These are phyloP conservation scores for Eimeria praecox DNA, from an alignment of 169 alveolate species.

Conservation along the genomic window DNA sequence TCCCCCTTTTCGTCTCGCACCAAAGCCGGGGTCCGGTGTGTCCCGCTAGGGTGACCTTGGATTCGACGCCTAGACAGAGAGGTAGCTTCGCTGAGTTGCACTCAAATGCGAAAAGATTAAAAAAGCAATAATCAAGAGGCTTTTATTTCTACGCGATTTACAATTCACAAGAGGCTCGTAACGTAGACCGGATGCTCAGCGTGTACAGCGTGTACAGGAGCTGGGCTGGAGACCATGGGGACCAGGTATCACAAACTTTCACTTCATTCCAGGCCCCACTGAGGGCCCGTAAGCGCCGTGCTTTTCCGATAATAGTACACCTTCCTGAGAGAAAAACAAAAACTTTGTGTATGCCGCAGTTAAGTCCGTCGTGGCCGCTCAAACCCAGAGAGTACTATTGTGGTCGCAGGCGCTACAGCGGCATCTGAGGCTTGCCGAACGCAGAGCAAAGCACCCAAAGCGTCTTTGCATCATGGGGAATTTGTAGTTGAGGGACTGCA, in stretches of 20 bases:
- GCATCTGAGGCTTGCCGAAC: no score
- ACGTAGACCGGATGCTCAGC: neutral
- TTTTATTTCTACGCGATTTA: neutral
- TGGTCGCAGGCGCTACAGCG: no score
- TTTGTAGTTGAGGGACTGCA: no score
- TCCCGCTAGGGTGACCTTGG: neutral
- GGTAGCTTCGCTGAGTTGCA: neutral
- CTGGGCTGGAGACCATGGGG: slow-evolving; percentile 32
- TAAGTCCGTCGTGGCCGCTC: neutral
- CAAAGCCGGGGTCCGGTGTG: neutral
- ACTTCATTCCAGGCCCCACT: neutral
- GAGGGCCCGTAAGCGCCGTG: neutral
- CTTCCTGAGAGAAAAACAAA: neutral
- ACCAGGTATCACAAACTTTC: neutral
- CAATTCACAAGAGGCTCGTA: neutral
- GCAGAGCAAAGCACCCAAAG: no score
- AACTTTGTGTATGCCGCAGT: neutral
- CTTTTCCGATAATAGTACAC: neutral
- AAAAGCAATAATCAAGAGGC: neutral
- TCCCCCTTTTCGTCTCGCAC: neutral
- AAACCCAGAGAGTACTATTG: no score
- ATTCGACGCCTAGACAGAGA: neutral
- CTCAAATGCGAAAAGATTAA: neutral
- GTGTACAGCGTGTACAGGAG: neutral
- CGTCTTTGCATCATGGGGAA: no score